Evolutionary conservation across 805 yeast genomes (phyloP).

Genomic region (Crinitomyces ghanaensis): DNA sequence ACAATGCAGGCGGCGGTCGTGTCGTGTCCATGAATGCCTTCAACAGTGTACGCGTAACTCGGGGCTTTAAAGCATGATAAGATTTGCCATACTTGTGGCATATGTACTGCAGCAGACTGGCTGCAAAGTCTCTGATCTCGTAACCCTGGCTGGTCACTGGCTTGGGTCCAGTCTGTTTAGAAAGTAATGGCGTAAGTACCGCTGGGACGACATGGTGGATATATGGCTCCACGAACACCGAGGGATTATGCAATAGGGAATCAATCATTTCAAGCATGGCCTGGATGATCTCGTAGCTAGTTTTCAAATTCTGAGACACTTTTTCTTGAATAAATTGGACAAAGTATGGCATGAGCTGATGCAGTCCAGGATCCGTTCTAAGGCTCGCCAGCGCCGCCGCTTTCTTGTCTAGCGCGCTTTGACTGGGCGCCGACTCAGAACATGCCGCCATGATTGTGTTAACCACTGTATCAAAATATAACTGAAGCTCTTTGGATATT

Average conservation of each 20-base stretch:
- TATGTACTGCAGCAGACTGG: conserved; percentile 70
- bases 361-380: conserved; percentile 88
- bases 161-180: conserved; percentile 68
- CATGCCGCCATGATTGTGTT: conserved; percentile 45
- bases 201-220: conserved; percentile 98
- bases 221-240: conserved; percentile 87
- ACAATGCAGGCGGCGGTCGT: conserved; percentile 79
- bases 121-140: conserved; percentile 82
- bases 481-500: conserved; percentile 82
- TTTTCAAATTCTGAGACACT: conserved; percentile 70
- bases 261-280: conserved; percentile 85
- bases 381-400: conserved; percentile 77
- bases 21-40: conserved; percentile 82
- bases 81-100: conserved; percentile 69
- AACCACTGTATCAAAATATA: conserved; percentile 84
- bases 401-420: conserved; percentile 31
- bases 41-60: conserved; percentile 84
- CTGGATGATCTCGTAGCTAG: conserved; percentile 50
- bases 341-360: conserved; percentile 91
- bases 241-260: conserved; percentile 69
- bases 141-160: conserved; percentile 26
- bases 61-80: conserved; percentile 80
- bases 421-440: conserved; percentile 26
- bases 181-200: conserved; percentile 74
- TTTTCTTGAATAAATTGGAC: conserved; percentile 95